A percentile compares a stretch with the other conserved stretches of the same genome.
Conservation (phyloP, 768 basidiomycete genomes). For the Exsudoporus frostii region DNA sequence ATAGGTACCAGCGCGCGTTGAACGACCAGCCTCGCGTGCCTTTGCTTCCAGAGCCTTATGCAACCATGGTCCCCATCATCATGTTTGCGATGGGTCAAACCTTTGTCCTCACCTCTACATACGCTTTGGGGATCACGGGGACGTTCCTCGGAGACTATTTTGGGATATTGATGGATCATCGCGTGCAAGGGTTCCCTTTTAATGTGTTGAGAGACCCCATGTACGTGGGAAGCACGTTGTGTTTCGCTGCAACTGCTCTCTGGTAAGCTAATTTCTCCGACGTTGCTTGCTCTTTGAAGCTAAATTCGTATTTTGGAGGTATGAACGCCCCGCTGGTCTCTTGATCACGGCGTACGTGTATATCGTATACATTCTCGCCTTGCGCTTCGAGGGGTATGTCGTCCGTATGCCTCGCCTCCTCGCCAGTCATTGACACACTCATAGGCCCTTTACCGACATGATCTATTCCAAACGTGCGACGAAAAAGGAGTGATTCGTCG, state of each 20-base stretch:
- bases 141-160: slow-evolving; percentile 88
- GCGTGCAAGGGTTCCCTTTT: slow-evolving; percentile 97
- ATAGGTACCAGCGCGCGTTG: slow-evolving; percentile 75
- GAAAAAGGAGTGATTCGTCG: slow-evolving; percentile 18
- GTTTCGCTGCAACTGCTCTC: slow-evolving; percentile 80
- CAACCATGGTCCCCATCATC: slow-evolving; percentile 54
- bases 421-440: neutral
- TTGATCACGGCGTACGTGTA: slow-evolving; percentile 79
- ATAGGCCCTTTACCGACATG: slow-evolving; percentile 77
- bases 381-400: slow-evolving; percentile 86
- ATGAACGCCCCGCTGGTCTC: slow-evolving; percentile 81
- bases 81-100: slow-evolving; percentile 73
- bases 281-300: neutral
- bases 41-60: slow-evolving; percentile 63
- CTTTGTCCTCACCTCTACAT: slow-evolving; percentile 88
- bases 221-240: slow-evolving; percentile 95
- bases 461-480: slow-evolving; percentile 60
- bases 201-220: slow-evolving; percentile 91
- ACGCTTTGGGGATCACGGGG: slow-evolving; percentile 88
- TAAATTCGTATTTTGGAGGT: slow-evolving; percentile 44
- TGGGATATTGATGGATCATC: slow-evolving; percentile 80
- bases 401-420: neutral
- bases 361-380: slow-evolving; percentile 77
- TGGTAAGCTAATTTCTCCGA: slow-evolving; percentile 54
- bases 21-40: slow-evolving; percentile 67